These are phyloP conservation scores for Nakaseomyces nivariensis DNA, from an alignment of 1,139 yeast genomes.

Conservation along the genomic window DNA sequence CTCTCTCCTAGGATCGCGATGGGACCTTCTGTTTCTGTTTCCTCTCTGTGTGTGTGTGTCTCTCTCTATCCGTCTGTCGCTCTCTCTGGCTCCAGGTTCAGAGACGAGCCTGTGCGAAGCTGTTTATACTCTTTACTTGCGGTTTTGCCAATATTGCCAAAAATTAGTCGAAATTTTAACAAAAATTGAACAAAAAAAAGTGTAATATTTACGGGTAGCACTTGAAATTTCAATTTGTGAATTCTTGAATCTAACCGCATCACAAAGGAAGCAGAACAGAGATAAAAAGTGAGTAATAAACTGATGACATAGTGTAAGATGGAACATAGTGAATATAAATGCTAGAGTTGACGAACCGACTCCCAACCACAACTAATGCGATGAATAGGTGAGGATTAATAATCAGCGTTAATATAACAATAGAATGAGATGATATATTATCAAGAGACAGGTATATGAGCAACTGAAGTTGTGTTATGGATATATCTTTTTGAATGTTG, in stretches of 20 bases:
- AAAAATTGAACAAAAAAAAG: not conserved
- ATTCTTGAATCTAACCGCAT: conserved; percentile 1
- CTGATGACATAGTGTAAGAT: not conserved
- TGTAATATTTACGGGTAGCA: not conserved
- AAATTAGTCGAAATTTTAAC: not conserved
- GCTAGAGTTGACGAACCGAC: not conserved
- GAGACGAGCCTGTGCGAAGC: too few species aligned
- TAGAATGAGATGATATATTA: too few species aligned
- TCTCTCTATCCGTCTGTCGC: not conserved
- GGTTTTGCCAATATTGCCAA: not conserved
- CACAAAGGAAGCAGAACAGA: conserved; percentile 11
- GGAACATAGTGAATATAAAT: not conserved
- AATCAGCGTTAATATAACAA: too few species aligned
- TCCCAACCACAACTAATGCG: too few species aligned
- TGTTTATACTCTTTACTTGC: too few species aligned
- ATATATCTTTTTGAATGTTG: too few species aligned
- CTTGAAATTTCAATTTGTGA: not conserved
- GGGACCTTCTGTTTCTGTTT: too few species aligned
- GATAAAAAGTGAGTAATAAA: conserved; percentile 8
- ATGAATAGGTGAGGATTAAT: too few species aligned
- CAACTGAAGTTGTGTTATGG: too few species aligned
- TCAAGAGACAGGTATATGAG: too few species aligned
- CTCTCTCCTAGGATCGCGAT: too few species aligned
- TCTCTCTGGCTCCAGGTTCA: too few species aligned
- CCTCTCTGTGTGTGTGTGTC: not conserved